These are phyloP conservation scores for Wickerhamia fluorescens DNA, from an alignment of 805 yeast genomes.

Conservation along the genomic window DNA sequence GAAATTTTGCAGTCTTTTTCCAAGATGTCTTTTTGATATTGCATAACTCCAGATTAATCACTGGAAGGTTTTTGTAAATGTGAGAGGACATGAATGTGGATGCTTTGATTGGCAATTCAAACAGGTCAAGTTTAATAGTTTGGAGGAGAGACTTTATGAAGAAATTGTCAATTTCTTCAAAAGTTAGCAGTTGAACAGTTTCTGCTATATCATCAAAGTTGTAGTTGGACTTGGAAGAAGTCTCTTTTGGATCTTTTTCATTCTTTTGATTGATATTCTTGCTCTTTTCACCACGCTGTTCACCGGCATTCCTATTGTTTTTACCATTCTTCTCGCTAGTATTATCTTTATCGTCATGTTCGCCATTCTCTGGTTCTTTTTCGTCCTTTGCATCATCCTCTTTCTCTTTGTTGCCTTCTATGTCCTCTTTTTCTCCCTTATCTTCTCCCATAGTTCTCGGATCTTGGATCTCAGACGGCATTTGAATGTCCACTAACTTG, in stretches of 20 bases:
- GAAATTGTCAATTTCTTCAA: constrained; percentile 67
- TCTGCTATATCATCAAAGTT: constrained; percentile 18
- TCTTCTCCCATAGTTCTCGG: constrained; percentile 18
- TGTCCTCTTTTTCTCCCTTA: constrained; percentile 4
- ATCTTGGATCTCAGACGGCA: constrained; percentile 21
- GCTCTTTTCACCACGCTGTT: too few species aligned
- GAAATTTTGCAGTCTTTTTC: constrained; percentile 81
- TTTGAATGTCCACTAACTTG: constrained; percentile 33
- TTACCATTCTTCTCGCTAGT: background rate
- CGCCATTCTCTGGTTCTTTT: constrained; percentile 7
- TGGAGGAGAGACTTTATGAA: constrained; percentile 67
- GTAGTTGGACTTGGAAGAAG: background rate
- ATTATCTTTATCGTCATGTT: constrained; percentile 4
- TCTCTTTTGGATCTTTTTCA: background rate
- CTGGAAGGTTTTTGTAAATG: constrained; percentile 67
- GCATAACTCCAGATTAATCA: constrained; percentile 44
- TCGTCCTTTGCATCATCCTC: constrained; percentile 9
- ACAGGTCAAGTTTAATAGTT: constrained; percentile 49
- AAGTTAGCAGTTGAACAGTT: constrained; percentile 33
- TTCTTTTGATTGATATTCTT: background rate
- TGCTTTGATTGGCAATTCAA: constrained; percentile 61
- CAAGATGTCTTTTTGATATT: constrained; percentile 77
- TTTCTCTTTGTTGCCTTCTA: constrained; percentile 10
- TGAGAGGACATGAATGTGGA: constrained; percentile 71
- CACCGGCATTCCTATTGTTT: too few species aligned